phyloP scores from a whole-genome alignment of 1,284 basidiomycete genomes.

The Sporisorium scitamineum region DNA sequence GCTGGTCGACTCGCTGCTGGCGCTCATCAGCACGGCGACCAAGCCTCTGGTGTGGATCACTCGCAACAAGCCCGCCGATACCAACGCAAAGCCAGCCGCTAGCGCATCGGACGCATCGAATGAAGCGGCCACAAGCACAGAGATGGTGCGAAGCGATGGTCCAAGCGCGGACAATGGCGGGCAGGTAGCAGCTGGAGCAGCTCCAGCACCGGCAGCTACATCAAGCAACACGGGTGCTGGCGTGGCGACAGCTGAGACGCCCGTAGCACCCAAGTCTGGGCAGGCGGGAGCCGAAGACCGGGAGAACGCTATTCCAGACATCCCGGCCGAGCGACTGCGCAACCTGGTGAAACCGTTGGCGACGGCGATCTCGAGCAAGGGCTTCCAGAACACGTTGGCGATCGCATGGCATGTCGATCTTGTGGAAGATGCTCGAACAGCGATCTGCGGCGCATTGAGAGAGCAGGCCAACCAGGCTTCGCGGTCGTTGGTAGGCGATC shows the following conservation, averaged over 20 bases:
- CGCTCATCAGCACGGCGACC: conserved; percentile 63
- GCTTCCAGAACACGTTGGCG: conserved; percentile 68
- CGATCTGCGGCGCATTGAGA: conserved; percentile 60
- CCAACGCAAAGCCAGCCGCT: conserved; percentile 16
- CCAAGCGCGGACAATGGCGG: conserved; percentile 5
- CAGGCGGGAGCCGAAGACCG: conserved; percentile 1
- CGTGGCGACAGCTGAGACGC: not conserved
- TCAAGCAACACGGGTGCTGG: conserved; percentile 5
- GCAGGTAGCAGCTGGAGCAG: conserved; percentile 3
- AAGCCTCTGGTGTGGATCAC: conserved; percentile 53
- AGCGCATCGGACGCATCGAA: conserved; percentile 1
- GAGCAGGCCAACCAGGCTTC: conserved; percentile 61
- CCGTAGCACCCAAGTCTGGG: not conserved
- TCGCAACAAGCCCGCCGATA: conserved; percentile 25
- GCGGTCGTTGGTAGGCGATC: conserved; percentile 47
- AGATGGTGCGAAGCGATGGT: conserved; percentile 39
- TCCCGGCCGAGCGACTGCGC: conserved; percentile 59
- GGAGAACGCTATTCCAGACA: conserved; percentile 27
- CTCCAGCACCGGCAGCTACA: not conserved
- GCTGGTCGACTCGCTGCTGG: conserved; percentile 64
- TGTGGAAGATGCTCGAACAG: conserved; percentile 58
- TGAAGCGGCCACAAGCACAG: conserved; percentile 31
- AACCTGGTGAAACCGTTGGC: conserved; percentile 64
- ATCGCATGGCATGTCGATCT: conserved; percentile 63
- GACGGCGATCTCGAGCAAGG: conserved; percentile 63